Percentiles rank a stretch among this genome's conserved stretches.
These are phyloP conservation scores for Symbiotaphrina buchneri DNA, from an alignment of 495 filamentous ascomycete genomes.

Conservation along the genomic window DNA sequence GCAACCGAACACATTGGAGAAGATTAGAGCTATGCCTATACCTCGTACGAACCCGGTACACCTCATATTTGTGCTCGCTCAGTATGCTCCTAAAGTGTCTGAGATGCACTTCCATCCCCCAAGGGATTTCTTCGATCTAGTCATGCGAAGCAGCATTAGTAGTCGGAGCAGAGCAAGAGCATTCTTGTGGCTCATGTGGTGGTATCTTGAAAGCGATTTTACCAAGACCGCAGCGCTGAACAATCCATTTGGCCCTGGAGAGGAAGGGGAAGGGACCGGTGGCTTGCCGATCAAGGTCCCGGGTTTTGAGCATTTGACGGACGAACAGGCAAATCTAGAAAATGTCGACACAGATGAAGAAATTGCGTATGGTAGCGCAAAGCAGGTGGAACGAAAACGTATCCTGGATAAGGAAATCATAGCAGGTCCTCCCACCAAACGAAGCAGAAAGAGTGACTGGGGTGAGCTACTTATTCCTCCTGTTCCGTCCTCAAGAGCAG, in stretches of 20 bases:
- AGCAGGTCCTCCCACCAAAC: not conserved
- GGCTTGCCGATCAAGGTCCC: conserved; percentile 65
- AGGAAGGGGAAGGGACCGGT: conserved; percentile 32
- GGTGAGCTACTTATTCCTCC: not conserved
- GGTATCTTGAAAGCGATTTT: conserved; percentile 95
- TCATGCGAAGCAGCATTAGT: conserved; percentile 71
- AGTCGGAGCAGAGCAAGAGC: conserved; percentile 69
- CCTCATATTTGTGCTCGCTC: conserved; percentile 83
- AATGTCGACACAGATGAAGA: conserved; percentile 84
- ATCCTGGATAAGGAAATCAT: conserved; percentile 3
- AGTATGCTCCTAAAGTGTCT: conserved; percentile 76
- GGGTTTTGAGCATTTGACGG: conserved; percentile 47
- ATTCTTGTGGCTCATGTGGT: conserved; percentile 98
- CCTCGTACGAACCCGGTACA: conserved; percentile 95
- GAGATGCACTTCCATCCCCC: conserved; percentile 74
- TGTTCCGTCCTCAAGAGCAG: not conserved
- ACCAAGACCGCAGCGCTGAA: conserved; percentile 55
- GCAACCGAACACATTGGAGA: conserved; percentile 68
- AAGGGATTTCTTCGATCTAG: conserved; percentile 85
- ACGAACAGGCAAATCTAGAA: conserved; percentile 56
- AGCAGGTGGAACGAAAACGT: conserved; percentile 66
- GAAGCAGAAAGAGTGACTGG: not conserved
- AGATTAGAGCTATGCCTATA: conserved; percentile 38
- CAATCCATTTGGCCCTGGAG: conserved; percentile 76
- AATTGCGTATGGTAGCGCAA: conserved; percentile 63